Conservation (phyloP, 805 yeast genomes). For the Teunomyces panamensis region DNA sequence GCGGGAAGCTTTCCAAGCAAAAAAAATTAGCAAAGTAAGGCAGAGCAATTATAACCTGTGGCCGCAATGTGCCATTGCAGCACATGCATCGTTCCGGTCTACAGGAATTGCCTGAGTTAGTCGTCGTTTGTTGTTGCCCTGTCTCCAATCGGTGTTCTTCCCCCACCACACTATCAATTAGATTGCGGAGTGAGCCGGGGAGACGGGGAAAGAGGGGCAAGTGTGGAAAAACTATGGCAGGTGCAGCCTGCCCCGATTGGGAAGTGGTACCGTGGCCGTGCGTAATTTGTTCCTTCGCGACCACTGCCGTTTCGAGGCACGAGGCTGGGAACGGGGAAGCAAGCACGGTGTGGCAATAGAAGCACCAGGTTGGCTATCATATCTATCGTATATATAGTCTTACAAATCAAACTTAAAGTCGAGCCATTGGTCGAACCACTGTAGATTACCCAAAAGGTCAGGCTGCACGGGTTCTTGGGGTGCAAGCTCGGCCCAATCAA, state of each 20-base stretch:
- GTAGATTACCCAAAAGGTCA: conserved; percentile 41
- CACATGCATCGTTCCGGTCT: neutral
- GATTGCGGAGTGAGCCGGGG: neutral
- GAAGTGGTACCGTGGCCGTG: neutral
- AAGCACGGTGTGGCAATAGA: too few relatives aligned
- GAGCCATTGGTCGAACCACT: conserved; percentile 57
- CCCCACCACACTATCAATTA: neutral
- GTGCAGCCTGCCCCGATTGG: neutral
- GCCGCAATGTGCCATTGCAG: too few relatives aligned
- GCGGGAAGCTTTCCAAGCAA: too few relatives aligned
- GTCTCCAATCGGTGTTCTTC: too few relatives aligned
- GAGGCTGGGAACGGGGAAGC: too few relatives aligned
- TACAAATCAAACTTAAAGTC: conserved; percentile 22
- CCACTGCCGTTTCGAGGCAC: too few relatives aligned
- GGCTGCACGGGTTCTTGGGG: too few relatives aligned
- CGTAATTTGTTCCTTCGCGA: neutral
- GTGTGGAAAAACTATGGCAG: neutral
- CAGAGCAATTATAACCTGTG: too few relatives aligned
- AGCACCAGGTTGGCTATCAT: too few relatives aligned
- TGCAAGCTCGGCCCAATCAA: neutral
- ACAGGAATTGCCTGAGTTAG: neutral
- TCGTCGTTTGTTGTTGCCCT: neutral
- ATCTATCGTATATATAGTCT: neutral
- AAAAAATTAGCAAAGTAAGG: too few relatives aligned
- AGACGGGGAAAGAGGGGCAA: neutral